Percentiles rank a stretch among this genome's conserved stretches.
Conservation (phyloP, 2,329 filamentous ascomycete genomes). For the Atkinsonella texensis region DNA sequence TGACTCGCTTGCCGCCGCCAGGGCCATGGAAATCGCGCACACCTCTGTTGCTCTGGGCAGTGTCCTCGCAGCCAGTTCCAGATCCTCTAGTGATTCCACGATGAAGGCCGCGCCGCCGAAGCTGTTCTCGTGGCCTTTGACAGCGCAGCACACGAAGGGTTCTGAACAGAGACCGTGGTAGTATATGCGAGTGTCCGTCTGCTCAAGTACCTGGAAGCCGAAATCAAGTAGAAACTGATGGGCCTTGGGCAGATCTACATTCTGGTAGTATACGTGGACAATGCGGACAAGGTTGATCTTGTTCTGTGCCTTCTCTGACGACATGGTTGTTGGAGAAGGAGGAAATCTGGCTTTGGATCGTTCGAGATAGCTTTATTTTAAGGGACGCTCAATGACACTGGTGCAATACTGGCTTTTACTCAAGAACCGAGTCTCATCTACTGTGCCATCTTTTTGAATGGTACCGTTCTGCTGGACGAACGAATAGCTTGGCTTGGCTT, state of each 20-base stretch:
- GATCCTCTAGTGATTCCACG: slow-evolving; percentile 43
- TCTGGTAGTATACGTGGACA: slow-evolving; percentile 36
- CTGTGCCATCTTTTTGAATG: too few relatives aligned
- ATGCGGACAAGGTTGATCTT: slow-evolving; percentile 8
- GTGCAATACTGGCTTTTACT: too few relatives aligned
- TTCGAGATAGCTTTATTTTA: too few relatives aligned
- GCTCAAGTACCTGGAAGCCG: slow-evolving; percentile 29
- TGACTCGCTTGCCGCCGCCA: slow-evolving; percentile 42
- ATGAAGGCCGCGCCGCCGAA: slow-evolving; percentile 48
- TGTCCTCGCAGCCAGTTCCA: slow-evolving; percentile 34
- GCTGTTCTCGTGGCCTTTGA: slow-evolving; percentile 30
- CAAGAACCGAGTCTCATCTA: too few relatives aligned
- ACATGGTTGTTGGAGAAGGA: slow-evolving; percentile 14
- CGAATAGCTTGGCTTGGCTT: too few relatives aligned
- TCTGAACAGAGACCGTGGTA: slow-evolving; percentile 50
- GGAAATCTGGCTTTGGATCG: not conserved
- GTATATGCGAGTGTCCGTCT: slow-evolving; percentile 35
- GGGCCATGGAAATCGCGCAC: slow-evolving; percentile 36
- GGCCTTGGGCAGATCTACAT: slow-evolving; percentile 29
- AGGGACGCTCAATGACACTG: too few relatives aligned
- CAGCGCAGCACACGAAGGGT: slow-evolving; percentile 46
- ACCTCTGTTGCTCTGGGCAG: slow-evolving; percentile 33
- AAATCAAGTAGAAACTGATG: slow-evolving; percentile 35
- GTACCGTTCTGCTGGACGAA: too few relatives aligned
- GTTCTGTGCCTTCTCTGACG: slow-evolving; percentile 15